Evolutionary conservation across 441 rosid species (phyloP).

Genomic region (Gossypium trilobum): DNA sequence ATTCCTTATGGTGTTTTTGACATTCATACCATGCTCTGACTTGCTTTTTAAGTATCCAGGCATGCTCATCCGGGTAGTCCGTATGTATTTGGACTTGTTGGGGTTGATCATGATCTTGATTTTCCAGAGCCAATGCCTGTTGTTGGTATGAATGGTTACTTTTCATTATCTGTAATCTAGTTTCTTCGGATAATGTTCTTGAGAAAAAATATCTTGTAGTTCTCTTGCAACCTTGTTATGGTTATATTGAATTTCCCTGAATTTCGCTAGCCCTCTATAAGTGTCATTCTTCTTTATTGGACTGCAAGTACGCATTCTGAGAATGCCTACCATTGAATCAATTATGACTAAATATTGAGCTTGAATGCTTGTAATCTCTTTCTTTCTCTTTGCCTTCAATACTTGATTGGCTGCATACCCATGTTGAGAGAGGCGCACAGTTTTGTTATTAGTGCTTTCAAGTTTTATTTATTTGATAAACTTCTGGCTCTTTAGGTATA

Average conservation of each 20-base stretch:
- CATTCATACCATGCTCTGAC: constrained; percentile 27
- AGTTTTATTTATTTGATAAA: constrained; percentile 1
- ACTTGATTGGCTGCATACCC: background rate
- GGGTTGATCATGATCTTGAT: constrained; percentile 91
- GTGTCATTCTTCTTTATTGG: background rate
- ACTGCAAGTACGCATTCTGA: background rate
- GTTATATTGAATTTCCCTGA: background rate
- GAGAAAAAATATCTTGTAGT: background rate
- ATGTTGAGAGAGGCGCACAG: background rate
- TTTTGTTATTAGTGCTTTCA: background rate
- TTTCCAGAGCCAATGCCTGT: constrained; percentile 99
- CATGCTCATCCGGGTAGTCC: constrained; percentile 99
- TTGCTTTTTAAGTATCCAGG: constrained; percentile 44
- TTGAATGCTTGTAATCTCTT: background rate
- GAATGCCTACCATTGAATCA: background rate
- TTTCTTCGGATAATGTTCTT: background rate
- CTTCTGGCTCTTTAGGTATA: constrained; percentile 40
- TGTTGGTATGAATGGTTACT: constrained; percentile 45
- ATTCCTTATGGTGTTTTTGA: background rate
- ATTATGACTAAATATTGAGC: background rate
- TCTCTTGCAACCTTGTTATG: background rate
- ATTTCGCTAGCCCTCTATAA: background rate
- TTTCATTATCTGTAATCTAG: background rate
- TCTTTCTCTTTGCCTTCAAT: background rate
- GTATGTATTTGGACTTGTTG: constrained; percentile 95